Conservation (phyloP, 352 stramenopile species). For the Globisporangium cylindrosporum region DNA sequence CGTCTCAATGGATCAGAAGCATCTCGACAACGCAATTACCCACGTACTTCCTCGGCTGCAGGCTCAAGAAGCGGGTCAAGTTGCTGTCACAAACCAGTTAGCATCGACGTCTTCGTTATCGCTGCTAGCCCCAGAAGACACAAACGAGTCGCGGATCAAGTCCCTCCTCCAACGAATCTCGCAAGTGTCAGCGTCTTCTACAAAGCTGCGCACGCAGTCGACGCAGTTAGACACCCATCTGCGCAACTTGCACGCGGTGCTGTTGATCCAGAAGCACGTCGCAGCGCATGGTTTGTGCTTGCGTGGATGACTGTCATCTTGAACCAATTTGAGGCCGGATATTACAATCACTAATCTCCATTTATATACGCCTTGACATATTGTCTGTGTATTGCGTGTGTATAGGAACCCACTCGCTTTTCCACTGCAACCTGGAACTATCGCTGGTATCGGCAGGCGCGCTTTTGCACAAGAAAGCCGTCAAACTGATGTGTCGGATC, state of each 20-base stretch:
- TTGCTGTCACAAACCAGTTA: background rate
- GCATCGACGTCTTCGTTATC: background rate
- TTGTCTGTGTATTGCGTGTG: background rate
- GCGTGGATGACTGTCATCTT: background rate
- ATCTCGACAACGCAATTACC: constrained; percentile 20
- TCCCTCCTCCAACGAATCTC: constrained; percentile 38
- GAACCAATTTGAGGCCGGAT: background rate
- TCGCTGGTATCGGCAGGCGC: background rate
- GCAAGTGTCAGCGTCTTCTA: constrained; percentile 32
- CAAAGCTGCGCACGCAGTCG: constrained; percentile 27
- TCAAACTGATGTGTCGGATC: constrained; percentile 18
- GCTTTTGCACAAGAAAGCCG: constrained; percentile 11
- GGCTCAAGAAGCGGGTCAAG: constrained; percentile 2
- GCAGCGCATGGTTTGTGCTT: constrained; percentile 12
- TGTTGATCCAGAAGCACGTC: constrained; percentile 35
- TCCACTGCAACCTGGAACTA: constrained; percentile 14
- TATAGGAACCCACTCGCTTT: constrained; percentile 15
- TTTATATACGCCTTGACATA: background rate
- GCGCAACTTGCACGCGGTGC: constrained; percentile 35
- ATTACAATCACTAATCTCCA: background rate
- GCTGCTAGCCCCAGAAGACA: background rate
- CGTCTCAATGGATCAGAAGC: constrained; percentile 20
- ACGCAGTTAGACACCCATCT: constrained; percentile 38
- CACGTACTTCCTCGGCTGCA: constrained; percentile 15
- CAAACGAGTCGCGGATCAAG: constrained; percentile 29